Base-by-base conservation (phyloP, 2,329 filamentous ascomycete species). In the Fusarium sublunatum region DNA sequence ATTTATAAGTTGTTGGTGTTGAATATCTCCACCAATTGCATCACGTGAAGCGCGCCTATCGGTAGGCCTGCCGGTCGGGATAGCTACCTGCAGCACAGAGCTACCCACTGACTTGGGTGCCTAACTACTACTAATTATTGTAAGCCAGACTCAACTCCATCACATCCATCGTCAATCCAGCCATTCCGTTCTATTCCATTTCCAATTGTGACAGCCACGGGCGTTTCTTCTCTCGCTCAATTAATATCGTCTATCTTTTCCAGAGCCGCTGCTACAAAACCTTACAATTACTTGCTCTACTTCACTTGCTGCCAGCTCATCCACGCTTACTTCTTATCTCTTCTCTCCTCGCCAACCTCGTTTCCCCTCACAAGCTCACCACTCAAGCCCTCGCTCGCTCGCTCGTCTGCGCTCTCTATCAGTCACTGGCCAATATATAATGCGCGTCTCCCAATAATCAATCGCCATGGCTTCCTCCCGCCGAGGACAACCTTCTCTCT, bases 401-500 rank as follows among this genome's bases (percentile, higher is more conserved):
- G 28, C 40, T 42, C 26, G n/a, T 22, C 52, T 45, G 58, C 53
- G 44, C 34, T 41, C 32, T 39, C 47, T 24, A 32, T 38, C 46
- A 8, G 22, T 35, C 9, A 28, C 7, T 5, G 34, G 31, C 22
- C 53, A 25, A 15, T 62, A 61, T 70, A 74, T 70, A 44, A 74
- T 75, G 73, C 70, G 55, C 61, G 44, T 44, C 54, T 48, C 54
- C 54, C 56, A 41, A 73, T 70, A 71, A 67, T 69, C 56, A 65
- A 65, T 69, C 61, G 63, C 67, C 70, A 80, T 80, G 78, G 74
- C 78, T 61, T 73, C 78, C 64, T 73, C 75, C 52, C 77, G 76
- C 64, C 75, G 74, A 63, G 74, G 70, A 60, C 77, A 76, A 63
- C 75, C 74, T 52, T 73, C 78, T 47, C 75, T 79, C 56, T 78